A percentile compares a stretch with the other conserved stretches of the same genome.
These are phyloP conservation scores for Beta vulgaris DNA, from an alignment of 148 eudicot species.

Conservation along the genomic window DNA sequence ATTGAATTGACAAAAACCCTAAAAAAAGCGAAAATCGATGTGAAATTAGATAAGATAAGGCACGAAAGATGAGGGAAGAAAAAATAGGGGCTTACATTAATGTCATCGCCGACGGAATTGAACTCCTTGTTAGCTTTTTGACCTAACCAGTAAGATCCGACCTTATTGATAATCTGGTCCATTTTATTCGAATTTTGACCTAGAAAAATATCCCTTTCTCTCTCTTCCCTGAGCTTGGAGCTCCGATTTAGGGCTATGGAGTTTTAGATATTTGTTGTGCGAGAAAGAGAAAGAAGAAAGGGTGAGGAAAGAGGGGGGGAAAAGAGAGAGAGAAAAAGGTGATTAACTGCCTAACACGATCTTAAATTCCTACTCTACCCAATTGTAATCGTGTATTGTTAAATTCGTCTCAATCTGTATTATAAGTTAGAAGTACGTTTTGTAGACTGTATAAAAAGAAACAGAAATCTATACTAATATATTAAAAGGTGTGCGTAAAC, in stretches of 20 bases:
- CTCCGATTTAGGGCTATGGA: not conserved
- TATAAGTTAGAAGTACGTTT: too few species aligned
- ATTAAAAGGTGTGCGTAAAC: too few species aligned
- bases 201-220: not conserved
- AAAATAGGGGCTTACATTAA: conserved; percentile 51
- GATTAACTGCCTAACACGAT: not conserved
- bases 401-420: too few species aligned
- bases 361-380: not conserved
- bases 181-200: conserved; percentile 10
- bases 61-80: not conserved
- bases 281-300: not conserved
- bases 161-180: conserved; percentile 80
- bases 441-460: too few species aligned
- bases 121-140: conserved; percentile 76
- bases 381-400: too few species aligned
- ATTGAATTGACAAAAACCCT: not conserved
- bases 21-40: not conserved
- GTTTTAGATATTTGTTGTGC: not conserved
- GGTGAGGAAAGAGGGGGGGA: not conserved
- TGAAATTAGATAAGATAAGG: not conserved
- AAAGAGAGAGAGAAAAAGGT: not conserved
- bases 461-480: too few species aligned
- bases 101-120: conserved; percentile 69
- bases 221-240: not conserved
- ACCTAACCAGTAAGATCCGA: conserved; percentile 91